These are phyloP conservation scores for Colletotrichum theobromicola DNA, from an alignment of 2,329 filamentous ascomycete species.

Conservation along the genomic window DNA sequence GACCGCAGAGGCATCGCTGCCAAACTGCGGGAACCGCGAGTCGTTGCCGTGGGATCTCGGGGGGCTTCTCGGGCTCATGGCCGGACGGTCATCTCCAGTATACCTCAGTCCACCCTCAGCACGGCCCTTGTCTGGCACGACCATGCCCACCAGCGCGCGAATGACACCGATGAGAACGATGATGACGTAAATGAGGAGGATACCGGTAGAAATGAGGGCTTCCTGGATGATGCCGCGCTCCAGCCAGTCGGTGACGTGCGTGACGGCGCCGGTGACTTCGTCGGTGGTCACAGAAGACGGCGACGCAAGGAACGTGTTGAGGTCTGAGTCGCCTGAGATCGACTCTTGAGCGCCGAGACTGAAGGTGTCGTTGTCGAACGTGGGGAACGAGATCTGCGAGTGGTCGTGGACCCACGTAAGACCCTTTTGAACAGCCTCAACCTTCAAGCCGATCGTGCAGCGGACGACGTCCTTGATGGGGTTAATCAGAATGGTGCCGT, in stretches of 20 bases:
- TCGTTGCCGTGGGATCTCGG: slow-evolving; percentile 20
- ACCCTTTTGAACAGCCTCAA: slow-evolving; percentile 82
- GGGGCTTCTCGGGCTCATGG: slow-evolving; percentile 29
- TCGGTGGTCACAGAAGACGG: slow-evolving; percentile 77
- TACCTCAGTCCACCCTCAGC: slow-evolving; percentile 62
- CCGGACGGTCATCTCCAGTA: slow-evolving; percentile 32
- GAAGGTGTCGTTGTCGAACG: slow-evolving; percentile 81
- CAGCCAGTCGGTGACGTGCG: slow-evolving; percentile 71
- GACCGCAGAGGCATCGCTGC: slow-evolving; percentile 13
- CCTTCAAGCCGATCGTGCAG: slow-evolving; percentile 88
- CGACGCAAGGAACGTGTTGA: slow-evolving; percentile 77
- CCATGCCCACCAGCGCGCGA: slow-evolving; percentile 68
- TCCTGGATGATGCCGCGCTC: slow-evolving; percentile 74
- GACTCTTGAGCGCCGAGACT: slow-evolving; percentile 75
- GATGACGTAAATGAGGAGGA: slow-evolving; percentile 80
- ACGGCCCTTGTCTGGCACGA: slow-evolving; percentile 62
- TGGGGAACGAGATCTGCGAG: slow-evolving; percentile 81
- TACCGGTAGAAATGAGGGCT: slow-evolving; percentile 76
- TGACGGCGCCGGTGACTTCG: slow-evolving; percentile 79
- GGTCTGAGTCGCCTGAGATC: slow-evolving; percentile 61
- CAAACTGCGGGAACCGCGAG: slow-evolving; percentile 19
- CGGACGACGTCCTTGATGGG: slow-evolving; percentile 81
- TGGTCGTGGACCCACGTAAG: slow-evolving; percentile 94
- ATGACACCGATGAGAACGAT: slow-evolving; percentile 77
- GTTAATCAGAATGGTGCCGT: slow-evolving; percentile 78